Evolutionary conservation across 768 basidiomycete genomes (phyloP).

Genomic region (Leccinum incarnatum): DNA sequence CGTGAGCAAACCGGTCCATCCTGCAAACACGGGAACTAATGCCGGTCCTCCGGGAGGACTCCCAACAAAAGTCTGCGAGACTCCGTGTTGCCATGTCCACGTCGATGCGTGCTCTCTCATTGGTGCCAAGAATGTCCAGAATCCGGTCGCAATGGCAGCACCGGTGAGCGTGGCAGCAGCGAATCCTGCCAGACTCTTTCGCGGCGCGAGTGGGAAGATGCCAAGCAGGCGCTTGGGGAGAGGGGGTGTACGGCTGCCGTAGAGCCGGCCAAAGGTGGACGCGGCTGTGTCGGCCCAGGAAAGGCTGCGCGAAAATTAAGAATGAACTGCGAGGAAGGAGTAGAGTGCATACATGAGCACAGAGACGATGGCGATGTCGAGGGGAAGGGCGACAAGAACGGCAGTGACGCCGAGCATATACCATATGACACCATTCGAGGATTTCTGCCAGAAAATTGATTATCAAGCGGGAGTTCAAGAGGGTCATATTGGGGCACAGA

Average conservation of each 20-base stretch:
- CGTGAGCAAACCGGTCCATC: constrained; percentile 46
- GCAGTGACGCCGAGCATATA: constrained; percentile 86
- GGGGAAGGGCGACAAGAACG: constrained; percentile 71
- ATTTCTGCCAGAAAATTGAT: constrained; percentile 34
- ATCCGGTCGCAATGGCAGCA: constrained; percentile 57
- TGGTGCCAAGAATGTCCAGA: constrained; percentile 68
- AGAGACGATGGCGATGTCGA: constrained; percentile 86
- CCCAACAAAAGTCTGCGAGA: constrained; percentile 31
- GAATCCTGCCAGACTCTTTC: constrained; percentile 86
- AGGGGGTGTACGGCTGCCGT: constrained; percentile 63
- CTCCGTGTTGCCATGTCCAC: constrained; percentile 59
- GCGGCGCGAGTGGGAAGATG: constrained; percentile 65
- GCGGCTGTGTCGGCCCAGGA: constrained; percentile 97
- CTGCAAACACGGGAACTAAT: constrained; percentile 17
- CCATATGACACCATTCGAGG: constrained; percentile 83
- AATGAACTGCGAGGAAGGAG: background rate
- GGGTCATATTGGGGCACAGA: background rate
- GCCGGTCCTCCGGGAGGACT: background rate
- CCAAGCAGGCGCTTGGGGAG: constrained; percentile 51
- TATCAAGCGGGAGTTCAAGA: background rate
- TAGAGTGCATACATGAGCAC: constrained; percentile 74
- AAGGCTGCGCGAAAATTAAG: constrained; percentile 47
- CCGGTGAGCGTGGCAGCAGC: constrained; percentile 75
- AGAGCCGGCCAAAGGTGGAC: constrained; percentile 87
- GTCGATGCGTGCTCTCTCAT: constrained; percentile 40